Evolutionary conservation across 192 early-diverging fungal species (phyloP), one percentile per base, ranked within the genome.

Genomic region (Entomortierella lignicola): DNA sequence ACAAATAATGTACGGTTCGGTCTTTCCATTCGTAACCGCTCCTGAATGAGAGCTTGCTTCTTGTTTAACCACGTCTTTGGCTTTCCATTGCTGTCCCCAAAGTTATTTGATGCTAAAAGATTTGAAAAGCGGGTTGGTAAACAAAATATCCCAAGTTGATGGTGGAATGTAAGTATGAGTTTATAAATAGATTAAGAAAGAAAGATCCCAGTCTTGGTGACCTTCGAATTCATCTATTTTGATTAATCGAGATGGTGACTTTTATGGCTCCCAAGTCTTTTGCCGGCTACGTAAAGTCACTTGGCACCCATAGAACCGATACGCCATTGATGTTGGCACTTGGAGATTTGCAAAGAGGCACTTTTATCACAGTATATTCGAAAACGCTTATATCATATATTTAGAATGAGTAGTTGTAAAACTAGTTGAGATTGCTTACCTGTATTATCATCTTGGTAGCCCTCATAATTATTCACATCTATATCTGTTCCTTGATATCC

Each of bases 1-100:
- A 85, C 59, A 59, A 85, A 85, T 10, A 85, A 48, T 0, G 84
- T 77, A 48, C 84, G 73, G 47, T 82, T 83, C 15, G 81, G 81
- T 47, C 77, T 66, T 41, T 85, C 84, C 41, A 56, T 55, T 20
- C 69, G 74, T 13, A 81, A 41, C 25, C 83, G 81, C 21, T 75
- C 69, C 18, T 82, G 69, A 56, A 84, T 72, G 29, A 72, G 44
- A 11, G 55, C 32, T 17, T 64, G 55, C 56, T 72, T 65, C 5
- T 59, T 51, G 25, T 27, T 66, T 20, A 37, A 20, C 42, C 44
- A 47, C 15, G 11, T 11, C 26, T 32, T 53, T 1, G 34, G 13
- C 21, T 41, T 27, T 30, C 47, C 66, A 56, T 47, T 15, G 31
- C 30, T 20, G 21, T 31, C 50, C 2, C 26, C 47, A 37, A 2